Evolutionary conservation across 495 filamentous ascomycete species (phyloP).

Genomic region (Cudoniella acicularis): DNA sequence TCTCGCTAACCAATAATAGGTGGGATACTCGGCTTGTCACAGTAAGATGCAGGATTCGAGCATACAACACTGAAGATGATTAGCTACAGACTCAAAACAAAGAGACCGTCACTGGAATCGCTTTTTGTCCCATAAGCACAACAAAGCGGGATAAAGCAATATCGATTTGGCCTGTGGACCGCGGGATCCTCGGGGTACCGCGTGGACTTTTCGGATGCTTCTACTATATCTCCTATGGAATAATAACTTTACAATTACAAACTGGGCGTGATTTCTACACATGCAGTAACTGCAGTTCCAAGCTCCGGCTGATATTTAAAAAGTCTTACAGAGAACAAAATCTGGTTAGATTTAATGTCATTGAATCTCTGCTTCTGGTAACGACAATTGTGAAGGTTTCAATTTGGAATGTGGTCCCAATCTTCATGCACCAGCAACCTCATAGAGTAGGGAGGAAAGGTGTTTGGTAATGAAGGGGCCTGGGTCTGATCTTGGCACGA

Average conservation of each 20-base stretch:
- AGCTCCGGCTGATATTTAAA: no score
- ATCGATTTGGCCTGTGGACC: no score
- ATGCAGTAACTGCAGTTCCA: no score
- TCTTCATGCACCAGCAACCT: slow-evolving; percentile 81
- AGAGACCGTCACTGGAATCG: background rate
- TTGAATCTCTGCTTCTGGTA: background rate
- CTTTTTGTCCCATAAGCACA: background rate
- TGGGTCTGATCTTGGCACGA: slow-evolving; percentile 82
- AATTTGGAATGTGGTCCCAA: slow-evolving; percentile 59
- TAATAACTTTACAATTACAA: no score
- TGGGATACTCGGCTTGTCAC: background rate
- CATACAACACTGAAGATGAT: background rate
- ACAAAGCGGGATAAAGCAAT: background rate
- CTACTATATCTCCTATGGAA: no score
- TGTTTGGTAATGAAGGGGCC: slow-evolving; percentile 92
- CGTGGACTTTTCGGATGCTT: no score
- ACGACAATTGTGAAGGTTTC: background rate
- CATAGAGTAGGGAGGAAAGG: slow-evolving; percentile 53
- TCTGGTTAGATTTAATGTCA: no score
- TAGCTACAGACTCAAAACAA: background rate
- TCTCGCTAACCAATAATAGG: background rate
- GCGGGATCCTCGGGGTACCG: no score
- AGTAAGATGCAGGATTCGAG: background rate
- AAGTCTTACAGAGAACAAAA: no score
- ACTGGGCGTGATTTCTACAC: no score